A percentile compares a stretch with the other conserved stretches of the same genome.
phyloP scores from a whole-genome alignment of 164 flowering plant species.

The Vitis riparia region DNA sequence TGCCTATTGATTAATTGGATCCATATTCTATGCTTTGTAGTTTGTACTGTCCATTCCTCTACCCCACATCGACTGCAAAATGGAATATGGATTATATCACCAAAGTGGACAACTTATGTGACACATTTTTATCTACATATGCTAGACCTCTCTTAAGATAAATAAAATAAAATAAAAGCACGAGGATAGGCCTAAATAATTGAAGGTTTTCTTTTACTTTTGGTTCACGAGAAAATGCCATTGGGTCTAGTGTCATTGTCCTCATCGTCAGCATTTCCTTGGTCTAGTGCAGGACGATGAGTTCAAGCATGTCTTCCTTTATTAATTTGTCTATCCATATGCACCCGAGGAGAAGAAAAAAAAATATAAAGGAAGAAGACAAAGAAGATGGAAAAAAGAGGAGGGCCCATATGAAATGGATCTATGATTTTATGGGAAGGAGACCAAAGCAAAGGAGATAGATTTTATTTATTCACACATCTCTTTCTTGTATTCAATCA shows the following conservation, averaged over 20 bases:
- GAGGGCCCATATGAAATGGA: constrained; percentile 30
- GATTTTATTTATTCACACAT: constrained; percentile 24
- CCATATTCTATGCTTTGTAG: constrained; percentile 27
- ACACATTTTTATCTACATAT: constrained; percentile 12
- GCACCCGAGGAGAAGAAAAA: too few species aligned
- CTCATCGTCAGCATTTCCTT: constrained; percentile 11
- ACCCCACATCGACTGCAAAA: constrained; percentile 21
- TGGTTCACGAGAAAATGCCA: constrained; percentile 6
- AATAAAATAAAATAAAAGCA: constrained; percentile 9
- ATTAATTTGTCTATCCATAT: neutral
- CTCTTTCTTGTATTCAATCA: constrained; percentile 27
- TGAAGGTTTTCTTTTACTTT: neutral
- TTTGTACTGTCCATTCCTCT: constrained; percentile 19
- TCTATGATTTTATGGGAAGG: constrained; percentile 30
- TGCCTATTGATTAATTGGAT: constrained; percentile 20
- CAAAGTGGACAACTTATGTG: constrained; percentile 33
- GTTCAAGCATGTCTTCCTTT: constrained; percentile 3
- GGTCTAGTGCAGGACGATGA: constrained; percentile 15
- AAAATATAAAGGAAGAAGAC: constrained; percentile 1
- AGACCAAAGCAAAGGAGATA: constrained; percentile 19
- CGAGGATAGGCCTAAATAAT: constrained; percentile 22
- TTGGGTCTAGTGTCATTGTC: constrained; percentile 23
- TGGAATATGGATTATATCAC: constrained; percentile 21
- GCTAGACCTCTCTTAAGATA: neutral
- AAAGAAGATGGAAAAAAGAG: constrained; percentile 2